Conservation (phyloP, 2,329 filamentous ascomycete genomes). For the Chaetomiaceae sp. region DNA sequence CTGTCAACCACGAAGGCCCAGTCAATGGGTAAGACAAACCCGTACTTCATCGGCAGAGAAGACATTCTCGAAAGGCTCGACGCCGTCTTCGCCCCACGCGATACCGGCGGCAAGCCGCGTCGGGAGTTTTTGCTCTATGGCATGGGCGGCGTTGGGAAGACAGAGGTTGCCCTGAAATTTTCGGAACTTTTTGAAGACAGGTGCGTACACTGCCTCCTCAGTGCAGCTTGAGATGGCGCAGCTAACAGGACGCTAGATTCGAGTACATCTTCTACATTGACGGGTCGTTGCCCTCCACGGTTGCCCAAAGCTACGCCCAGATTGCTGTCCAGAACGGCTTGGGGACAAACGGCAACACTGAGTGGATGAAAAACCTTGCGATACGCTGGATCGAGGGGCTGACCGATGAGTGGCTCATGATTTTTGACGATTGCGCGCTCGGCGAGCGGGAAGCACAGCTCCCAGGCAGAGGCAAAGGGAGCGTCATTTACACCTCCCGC, state of each 20-base stretch:
- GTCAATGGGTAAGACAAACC: conserved; percentile 16
- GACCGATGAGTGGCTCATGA: conserved; percentile 28
- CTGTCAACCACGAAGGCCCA: conserved; percentile 5
- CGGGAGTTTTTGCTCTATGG: conserved; percentile 28
- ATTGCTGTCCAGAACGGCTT: neutral
- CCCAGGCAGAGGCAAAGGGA: conserved; percentile 22
- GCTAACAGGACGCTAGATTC: conserved; percentile 18
- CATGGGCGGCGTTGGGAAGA: conserved; percentile 31
- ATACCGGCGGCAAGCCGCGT: conserved; percentile 6
- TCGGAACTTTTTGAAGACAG: conserved; percentile 18
- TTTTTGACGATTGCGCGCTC: conserved; percentile 28
- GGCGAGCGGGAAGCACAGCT: conserved; percentile 5
- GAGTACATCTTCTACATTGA: conserved; percentile 29
- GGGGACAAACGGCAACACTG: neutral
- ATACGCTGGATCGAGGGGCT: conserved; percentile 18
- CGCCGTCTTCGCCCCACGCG: conserved; percentile 10
- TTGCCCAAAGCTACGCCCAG: neutral
- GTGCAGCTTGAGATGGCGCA: too few species aligned
- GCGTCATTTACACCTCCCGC: conserved; percentile 29
- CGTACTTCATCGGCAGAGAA: conserved; percentile 26
- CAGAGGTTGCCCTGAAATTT: conserved; percentile 29
- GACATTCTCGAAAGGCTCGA: conserved; percentile 23
- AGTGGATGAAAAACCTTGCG: conserved; percentile 11
- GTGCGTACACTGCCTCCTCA: conserved; percentile 13
- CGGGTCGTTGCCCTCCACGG: conserved; percentile 15